Base-by-base conservation (phyloP, 1,284 basidiomycete species). In the Trametes pubescens region DNA sequence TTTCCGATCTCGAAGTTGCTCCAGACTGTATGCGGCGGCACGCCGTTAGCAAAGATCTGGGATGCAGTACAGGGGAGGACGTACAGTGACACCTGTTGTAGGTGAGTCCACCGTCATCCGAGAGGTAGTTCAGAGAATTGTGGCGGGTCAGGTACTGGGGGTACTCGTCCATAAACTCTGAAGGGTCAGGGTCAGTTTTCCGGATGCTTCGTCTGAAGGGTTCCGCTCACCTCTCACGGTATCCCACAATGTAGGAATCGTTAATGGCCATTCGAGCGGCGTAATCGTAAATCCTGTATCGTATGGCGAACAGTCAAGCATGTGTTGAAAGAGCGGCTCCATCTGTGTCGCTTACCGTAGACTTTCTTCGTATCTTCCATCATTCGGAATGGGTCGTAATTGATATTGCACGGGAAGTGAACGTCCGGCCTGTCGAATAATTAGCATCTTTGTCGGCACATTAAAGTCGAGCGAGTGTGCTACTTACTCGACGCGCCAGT, bases 31-130 rank as follows among this genome's bases (percentile, higher is more conserved):
- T 14, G 53, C 4, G 24, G 8, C 4, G 1, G 21, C 8, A 24
- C 4, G 8, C 10, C 34, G 26, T 53, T 37, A 59, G 53, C 21
- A 18, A 0, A 18, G 37, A 16, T 9, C 18, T 32, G 9, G 18
- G 10, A 2, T 32, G 3, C 11, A 4, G 21, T 2, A 18, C 24
- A 18, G 43, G 26, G 11, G 14, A 55, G 22, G 26, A 51, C 80
- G 60, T 74, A 86, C 87, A 93, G 75, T 93, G 92, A 71, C 92
- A 94, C 57, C 86, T 79, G 75, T 93, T 94, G 77, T 89, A 91
- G 6, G 79, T 81, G 51, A 82, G 72, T 38, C 90, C 88, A 26
- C 81, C 79, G 71, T 94, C 84, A 49, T 89, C 82, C 35, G 85
- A 87, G 71, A 95, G 75, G 77, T 92, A 95, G 10, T 78, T 75